These are phyloP conservation scores for Circinella minor DNA, from an alignment of 371 early-diverging fungal genomes.

Conservation along the genomic window DNA sequence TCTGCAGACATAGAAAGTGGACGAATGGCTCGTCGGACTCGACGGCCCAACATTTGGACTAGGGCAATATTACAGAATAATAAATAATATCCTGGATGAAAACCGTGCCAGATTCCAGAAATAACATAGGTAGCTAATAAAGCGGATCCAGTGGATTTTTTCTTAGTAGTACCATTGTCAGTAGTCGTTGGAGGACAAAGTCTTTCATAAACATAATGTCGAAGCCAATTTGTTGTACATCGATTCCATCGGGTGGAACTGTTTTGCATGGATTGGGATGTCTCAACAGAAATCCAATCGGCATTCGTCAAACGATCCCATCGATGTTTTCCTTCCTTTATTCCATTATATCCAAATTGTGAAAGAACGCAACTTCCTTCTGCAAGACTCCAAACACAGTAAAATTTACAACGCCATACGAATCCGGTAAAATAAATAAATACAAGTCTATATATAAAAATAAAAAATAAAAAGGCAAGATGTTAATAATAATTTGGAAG, in stretches of 20 bases:
- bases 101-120: slow-evolving; percentile 95
- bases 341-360: slow-evolving; percentile 87
- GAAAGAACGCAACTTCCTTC: slow-evolving; percentile 86
- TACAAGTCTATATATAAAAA: not conserved
- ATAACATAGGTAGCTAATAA: slow-evolving; percentile 76
- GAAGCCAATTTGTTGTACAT: slow-evolving; percentile 87
- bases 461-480: not conserved
- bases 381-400: slow-evolving; percentile 85
- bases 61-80: slow-evolving; percentile 31
- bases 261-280: slow-evolving; percentile 73
- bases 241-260: slow-evolving; percentile 88
- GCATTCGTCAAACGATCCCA: slow-evolving; percentile 76
- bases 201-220: slow-evolving; percentile 81
- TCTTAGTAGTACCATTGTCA: no score
- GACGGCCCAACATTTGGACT: slow-evolving; percentile 35
- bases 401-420: slow-evolving; percentile 80
- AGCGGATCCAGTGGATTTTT: slow-evolving; percentile 54
- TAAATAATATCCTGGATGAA: slow-evolving; percentile 86
- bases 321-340: slow-evolving; percentile 38
- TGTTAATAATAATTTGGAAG: no score
- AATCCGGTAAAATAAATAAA: slow-evolving; percentile 21
- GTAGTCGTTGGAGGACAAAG: slow-evolving; percentile 42
- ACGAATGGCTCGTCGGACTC: slow-evolving; percentile 70
- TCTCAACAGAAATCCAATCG: slow-evolving; percentile 70
- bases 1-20: slow-evolving; percentile 62